Percentiles rank a stretch among this genome's conserved stretches.
Evolutionary conservation across 805 yeast genomes (phyloP).

Genomic region (Hanseniaspora jakobsenii): DNA sequence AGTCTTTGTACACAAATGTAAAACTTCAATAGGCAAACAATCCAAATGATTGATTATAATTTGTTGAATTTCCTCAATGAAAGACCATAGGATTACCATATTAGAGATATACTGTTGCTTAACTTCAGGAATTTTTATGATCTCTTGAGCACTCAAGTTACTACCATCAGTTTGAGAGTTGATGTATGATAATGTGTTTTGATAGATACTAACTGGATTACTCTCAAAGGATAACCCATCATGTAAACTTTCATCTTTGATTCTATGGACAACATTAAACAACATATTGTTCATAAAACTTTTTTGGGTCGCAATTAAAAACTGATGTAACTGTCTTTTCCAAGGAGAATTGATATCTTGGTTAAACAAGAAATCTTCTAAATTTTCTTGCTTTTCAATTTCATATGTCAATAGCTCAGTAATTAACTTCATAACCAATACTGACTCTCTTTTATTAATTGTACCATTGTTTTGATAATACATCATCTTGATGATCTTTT

Average conservation of each 20-base stretch:
- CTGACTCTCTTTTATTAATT: slow-evolving; percentile 51
- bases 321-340: slow-evolving; percentile 29
- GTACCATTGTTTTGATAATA: slow-evolving; percentile 25
- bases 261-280: slow-evolving; percentile 31
- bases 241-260: slow-evolving; percentile 22
- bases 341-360: slow-evolving; percentile 32
- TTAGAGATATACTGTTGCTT: slow-evolving; percentile 59
- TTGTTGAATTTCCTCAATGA: slow-evolving; percentile 48
- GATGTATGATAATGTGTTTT: no score
- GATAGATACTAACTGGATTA: slow-evolving; percentile 55
- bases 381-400: slow-evolving; percentile 24
- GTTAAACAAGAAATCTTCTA: slow-evolving; percentile 23
- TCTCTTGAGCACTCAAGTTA: slow-evolving; percentile 44
- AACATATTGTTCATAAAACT: slow-evolving; percentile 24
- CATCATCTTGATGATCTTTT: slow-evolving; percentile 23
- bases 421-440: slow-evolving; percentile 49
- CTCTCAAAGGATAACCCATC: slow-evolving; percentile 55
- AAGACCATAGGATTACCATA: slow-evolving; percentile 61
- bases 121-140: slow-evolving; percentile 71
- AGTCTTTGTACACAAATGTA: slow-evolving; percentile 42
- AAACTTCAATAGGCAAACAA: slow-evolving; percentile 44
- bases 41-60: slow-evolving; percentile 36
- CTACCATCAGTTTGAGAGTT: no score
- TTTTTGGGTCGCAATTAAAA: slow-evolving; percentile 32
- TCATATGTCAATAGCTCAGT: slow-evolving; percentile 35